Evolutionary conservation across 768 basidiomycete genomes (phyloP).

Genomic region (Pleurotus platypus): DNA sequence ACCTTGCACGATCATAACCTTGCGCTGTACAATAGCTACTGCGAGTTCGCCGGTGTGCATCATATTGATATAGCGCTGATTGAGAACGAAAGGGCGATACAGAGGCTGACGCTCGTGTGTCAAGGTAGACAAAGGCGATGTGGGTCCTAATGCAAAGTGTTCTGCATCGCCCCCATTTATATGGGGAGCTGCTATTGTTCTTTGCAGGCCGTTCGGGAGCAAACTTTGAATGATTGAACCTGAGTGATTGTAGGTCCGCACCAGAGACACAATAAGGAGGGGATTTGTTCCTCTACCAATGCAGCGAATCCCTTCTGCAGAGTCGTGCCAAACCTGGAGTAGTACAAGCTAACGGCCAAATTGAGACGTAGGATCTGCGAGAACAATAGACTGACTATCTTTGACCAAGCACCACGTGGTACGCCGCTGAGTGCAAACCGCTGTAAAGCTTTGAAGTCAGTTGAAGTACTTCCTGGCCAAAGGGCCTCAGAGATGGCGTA

Average conservation of each 20-base stretch:
- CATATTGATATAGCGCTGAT: slow-evolving; percentile 15
- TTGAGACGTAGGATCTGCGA: not conserved
- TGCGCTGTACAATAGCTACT: slow-evolving; percentile 64
- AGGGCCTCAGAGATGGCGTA: too few relatives aligned
- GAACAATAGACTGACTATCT: too few relatives aligned
- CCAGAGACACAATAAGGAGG: not conserved
- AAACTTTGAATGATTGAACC: not conserved
- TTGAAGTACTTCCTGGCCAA: too few relatives aligned
- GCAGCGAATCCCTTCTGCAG: not conserved
- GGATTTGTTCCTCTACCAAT: not conserved
- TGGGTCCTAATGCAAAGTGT: too few relatives aligned
- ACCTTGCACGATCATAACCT: slow-evolving; percentile 72
- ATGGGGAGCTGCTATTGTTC: not conserved
- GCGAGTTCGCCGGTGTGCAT: slow-evolving; percentile 60
- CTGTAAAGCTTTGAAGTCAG: slow-evolving; percentile 18
- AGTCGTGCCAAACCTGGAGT: not conserved
- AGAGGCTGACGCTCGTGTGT: too few relatives aligned
- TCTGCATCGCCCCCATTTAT: not conserved
- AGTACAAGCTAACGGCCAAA: not conserved
- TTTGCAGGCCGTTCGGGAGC: not conserved
- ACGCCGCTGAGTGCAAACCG: not conserved
- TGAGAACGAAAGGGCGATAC: not conserved
- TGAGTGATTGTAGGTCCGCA: not conserved
- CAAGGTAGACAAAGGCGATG: not conserved
- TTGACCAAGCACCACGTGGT: not conserved